Conservation (phyloP, 257 asterid genomes). For the Fraxinus excelsior region DNA sequence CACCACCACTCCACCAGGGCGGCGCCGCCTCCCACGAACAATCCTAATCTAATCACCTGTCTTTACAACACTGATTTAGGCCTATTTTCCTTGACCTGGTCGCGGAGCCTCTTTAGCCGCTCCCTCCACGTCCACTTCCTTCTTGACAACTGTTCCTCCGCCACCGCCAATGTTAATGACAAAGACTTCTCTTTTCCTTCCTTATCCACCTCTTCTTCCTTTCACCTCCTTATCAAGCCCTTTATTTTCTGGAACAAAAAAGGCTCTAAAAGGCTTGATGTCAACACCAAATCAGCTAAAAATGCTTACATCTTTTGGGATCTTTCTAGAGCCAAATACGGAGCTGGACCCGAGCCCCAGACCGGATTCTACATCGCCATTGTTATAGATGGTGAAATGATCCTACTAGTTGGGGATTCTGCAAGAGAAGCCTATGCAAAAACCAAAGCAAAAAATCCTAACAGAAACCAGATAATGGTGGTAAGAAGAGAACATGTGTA, state of each 20-base stretch:
- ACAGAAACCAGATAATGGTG: conserved; percentile 21
- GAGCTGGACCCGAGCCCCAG: conserved; percentile 56
- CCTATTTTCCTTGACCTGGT: conserved; percentile 61
- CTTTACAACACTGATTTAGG: conserved; percentile 50
- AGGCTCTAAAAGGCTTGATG: conserved; percentile 43
- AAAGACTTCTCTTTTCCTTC: conserved; percentile 9
- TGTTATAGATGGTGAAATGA: conserved; percentile 34
- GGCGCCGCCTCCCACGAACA: conserved; percentile 27
- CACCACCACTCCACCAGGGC: conserved; percentile 15
- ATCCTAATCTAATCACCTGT: conserved; percentile 51
- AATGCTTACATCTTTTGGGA: conserved; percentile 45
- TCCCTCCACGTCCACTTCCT: conserved; percentile 55
- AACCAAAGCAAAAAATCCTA: background rate
- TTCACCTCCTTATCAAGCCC: conserved; percentile 50
- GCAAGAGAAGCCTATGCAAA: background rate
- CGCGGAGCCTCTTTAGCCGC: conserved; percentile 45
- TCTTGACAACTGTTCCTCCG: conserved; percentile 24
- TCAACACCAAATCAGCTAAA: conserved; percentile 13
- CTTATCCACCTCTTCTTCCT: conserved; percentile 22
- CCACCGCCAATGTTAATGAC: background rate
- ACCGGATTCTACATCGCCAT: conserved; percentile 54
- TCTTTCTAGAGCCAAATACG: conserved; percentile 51
- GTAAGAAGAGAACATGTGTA: conserved; percentile 53
- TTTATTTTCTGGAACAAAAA: conserved; percentile 42
- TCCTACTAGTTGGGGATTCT: conserved; percentile 53